phyloP scores from a whole-genome alignment of 2,329 filamentous ascomycete species.

The Pleoardoris graminearum region DNA sequence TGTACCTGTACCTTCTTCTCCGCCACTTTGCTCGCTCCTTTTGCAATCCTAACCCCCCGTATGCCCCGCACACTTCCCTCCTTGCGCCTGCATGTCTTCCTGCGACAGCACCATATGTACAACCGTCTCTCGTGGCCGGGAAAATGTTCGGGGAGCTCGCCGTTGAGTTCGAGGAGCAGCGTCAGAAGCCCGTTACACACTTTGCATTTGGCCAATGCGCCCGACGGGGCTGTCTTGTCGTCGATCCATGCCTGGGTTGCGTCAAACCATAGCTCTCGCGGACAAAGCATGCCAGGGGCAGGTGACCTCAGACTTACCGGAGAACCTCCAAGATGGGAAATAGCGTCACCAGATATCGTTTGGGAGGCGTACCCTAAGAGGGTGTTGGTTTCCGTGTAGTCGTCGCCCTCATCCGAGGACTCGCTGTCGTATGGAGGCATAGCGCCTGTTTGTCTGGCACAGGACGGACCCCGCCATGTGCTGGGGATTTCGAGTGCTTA shows the following conservation, averaged over 20 bases:
- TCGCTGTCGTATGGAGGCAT: constrained; percentile 89
- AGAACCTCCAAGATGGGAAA: constrained; percentile 84
- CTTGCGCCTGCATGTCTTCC: constrained; percentile 78
- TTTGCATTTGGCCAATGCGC: constrained; percentile 79
- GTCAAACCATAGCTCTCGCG: neutral
- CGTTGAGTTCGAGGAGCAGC: constrained; percentile 87
- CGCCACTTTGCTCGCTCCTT: constrained; percentile 28
- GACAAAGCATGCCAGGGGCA: too few species aligned
- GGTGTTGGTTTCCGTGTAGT: constrained; percentile 80
- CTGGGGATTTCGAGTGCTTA: constrained; percentile 3
- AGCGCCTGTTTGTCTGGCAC: neutral
- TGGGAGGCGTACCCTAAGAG: constrained; percentile 86
- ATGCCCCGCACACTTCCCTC: constrained; percentile 78
- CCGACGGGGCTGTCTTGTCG: constrained; percentile 69
- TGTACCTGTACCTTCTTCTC: constrained; percentile 25
- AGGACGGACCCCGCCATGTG: neutral
- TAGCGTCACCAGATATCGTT: constrained; percentile 76
- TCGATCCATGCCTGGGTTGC: constrained; percentile 74
- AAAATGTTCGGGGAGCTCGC: constrained; percentile 83
- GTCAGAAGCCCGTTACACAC: constrained; percentile 83
- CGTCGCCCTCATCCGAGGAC: constrained; percentile 69
- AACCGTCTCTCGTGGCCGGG: constrained; percentile 84
- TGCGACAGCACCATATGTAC: constrained; percentile 82
- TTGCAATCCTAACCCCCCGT: constrained; percentile 65
- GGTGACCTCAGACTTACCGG: too few species aligned